phyloP scores from a whole-genome alignment of 257 asterid species.

The Anisodus tanguticus region DNA sequence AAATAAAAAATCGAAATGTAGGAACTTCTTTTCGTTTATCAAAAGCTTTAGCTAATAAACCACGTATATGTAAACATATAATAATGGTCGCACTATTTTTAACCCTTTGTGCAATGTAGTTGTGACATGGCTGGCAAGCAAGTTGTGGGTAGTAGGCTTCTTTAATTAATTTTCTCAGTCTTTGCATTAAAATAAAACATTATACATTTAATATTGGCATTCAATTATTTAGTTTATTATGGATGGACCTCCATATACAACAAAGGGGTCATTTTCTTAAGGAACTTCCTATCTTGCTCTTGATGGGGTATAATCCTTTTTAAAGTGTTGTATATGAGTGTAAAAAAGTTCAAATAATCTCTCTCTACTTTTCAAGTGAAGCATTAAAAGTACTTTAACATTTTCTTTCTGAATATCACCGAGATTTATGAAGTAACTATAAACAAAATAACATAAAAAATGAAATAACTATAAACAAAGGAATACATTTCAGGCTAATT shows the following conservation, averaged over 20 bases:
- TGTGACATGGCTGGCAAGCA: slow-evolving; percentile 31
- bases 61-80: slow-evolving; percentile 3
- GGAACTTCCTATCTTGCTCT: background rate
- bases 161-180: background rate
- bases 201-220: background rate
- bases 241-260: background rate
- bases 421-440: background rate
- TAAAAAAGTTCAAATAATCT: background rate
- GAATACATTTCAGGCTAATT: background rate
- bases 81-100: background rate
- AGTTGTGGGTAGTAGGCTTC: slow-evolving; percentile 9
- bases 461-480: background rate
- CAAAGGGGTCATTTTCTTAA: background rate
- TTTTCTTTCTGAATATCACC: background rate
- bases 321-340: background rate
- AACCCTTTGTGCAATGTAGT: slow-evolving; percentile 12
- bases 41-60: slow-evolving; percentile 42
- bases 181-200: background rate
- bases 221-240: slow-evolving; percentile 10
- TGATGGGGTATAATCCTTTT: slow-evolving; percentile 3
- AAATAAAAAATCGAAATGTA: background rate
- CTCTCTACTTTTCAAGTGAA: background rate
- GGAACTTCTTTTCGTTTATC: slow-evolving; percentile 38
- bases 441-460: background rate
- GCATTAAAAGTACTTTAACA: background rate